These are phyloP conservation scores for Scedosporium boydii DNA, from an alignment of 2,329 filamentous ascomycete species.

Conservation along the genomic window DNA sequence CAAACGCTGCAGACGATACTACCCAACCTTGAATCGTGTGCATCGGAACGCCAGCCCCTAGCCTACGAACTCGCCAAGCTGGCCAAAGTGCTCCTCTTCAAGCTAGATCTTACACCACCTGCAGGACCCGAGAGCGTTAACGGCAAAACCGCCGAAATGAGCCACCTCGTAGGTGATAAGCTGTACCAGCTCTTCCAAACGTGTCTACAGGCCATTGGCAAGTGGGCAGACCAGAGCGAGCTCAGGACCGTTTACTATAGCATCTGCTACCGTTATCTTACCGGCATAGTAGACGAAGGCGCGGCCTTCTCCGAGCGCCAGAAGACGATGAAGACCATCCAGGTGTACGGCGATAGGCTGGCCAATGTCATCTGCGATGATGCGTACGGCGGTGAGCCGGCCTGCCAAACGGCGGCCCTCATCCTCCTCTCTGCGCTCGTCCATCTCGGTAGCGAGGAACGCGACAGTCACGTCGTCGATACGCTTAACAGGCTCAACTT, in stretches of 20 bases:
- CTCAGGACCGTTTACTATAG: constrained; percentile 82
- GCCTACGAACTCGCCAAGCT: constrained; percentile 69
- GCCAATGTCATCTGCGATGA: constrained; percentile 88
- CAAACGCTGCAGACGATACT: constrained; percentile 81
- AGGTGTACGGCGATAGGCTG: constrained; percentile 61
- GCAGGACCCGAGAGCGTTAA: constrained; percentile 26
- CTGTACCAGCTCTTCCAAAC: constrained; percentile 87
- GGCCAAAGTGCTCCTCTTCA: constrained; percentile 62
- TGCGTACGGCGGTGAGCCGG: constrained; percentile 73
- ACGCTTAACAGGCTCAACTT: constrained; percentile 81
- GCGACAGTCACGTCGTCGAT: constrained; percentile 67
- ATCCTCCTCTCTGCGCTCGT: constrained; percentile 75
- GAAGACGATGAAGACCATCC: constrained; percentile 64
- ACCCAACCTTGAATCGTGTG: constrained; percentile 73
- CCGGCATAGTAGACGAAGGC: constrained; percentile 52
- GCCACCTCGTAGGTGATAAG: constrained; percentile 77
- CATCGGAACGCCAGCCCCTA: constrained; percentile 57
- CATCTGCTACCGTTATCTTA: constrained; percentile 80
- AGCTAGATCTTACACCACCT: constrained; percentile 48
- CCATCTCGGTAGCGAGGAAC: constrained; percentile 60
- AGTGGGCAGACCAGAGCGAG: constrained; percentile 58
- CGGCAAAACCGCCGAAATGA: constrained; percentile 32
- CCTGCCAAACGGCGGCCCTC: constrained; percentile 76
- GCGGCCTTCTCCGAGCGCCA: constrained; percentile 33
- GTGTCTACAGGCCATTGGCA: constrained; percentile 69